Evolutionary conservation across 345 rosid genomes (phyloP).

Genomic region (Mercurialis annua): DNA sequence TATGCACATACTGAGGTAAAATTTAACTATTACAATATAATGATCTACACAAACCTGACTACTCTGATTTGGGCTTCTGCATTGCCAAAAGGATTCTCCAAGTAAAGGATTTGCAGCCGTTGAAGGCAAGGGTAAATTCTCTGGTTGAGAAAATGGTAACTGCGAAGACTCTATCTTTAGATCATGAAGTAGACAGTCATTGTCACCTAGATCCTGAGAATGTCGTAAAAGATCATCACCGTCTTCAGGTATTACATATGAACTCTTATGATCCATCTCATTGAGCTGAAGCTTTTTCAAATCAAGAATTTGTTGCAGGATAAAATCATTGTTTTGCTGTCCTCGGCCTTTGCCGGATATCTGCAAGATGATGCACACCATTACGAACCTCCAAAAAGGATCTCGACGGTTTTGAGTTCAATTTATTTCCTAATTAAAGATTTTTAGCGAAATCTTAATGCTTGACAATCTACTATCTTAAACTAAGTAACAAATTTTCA

Average conservation of each 20-base stretch:
- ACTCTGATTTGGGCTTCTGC: constrained; percentile 49
- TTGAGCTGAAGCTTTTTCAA: constrained; percentile 53
- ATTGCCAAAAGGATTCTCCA: constrained; percentile 68
- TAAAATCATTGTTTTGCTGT: constrained; percentile 35
- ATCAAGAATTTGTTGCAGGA: constrained; percentile 73
- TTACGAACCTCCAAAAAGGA: constrained; percentile 6
- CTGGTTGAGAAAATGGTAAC: constrained; percentile 41
- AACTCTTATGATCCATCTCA: constrained; percentile 27
- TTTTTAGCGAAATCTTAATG: not conserved
- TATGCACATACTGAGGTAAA: not conserved
- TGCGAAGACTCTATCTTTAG: constrained; percentile 40
- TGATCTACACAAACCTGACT: constrained; percentile 38
- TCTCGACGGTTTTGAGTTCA: no score
- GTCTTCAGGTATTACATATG: constrained; percentile 23
- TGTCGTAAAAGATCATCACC: constrained; percentile 21
- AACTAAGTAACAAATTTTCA: not conserved
- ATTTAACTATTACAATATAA: not conserved
- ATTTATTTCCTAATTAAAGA: no score
- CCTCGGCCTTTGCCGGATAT: constrained; percentile 18
- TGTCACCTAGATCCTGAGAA: constrained; percentile 26
- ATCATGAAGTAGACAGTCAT: constrained; percentile 31
- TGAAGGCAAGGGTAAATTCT: constrained; percentile 43
- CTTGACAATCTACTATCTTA: not conserved
- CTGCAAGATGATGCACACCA: constrained; percentile 31
- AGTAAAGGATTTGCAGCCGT: constrained; percentile 35